phyloP scores from a whole-genome alignment of 768 basidiomycete genomes.

The Agrocybe chaxingu region DNA sequence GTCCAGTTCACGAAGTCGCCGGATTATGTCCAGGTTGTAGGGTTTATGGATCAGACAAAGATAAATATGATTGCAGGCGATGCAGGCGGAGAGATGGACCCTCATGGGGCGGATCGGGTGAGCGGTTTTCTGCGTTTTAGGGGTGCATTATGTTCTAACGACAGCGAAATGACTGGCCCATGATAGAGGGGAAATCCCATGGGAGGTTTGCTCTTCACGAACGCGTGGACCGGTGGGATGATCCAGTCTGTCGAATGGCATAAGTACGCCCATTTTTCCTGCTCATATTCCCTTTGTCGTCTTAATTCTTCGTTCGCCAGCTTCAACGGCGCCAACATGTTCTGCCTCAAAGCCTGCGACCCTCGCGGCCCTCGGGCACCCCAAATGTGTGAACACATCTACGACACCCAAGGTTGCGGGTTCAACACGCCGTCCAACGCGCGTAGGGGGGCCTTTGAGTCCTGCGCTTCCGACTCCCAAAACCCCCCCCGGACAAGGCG shows the following conservation, averaged over 20 bases:
- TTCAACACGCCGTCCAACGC: slow-evolving; percentile 72
- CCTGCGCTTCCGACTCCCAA: slow-evolving; percentile 65
- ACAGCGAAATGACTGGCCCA: too few relatives aligned
- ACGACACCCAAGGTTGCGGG: slow-evolving; percentile 67
- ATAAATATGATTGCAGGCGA: slow-evolving; percentile 56
- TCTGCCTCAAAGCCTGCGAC: slow-evolving; percentile 77
- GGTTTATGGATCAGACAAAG: slow-evolving; percentile 60
- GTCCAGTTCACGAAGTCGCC: slow-evolving; percentile 64
- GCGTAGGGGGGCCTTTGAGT: slow-evolving; percentile 53
- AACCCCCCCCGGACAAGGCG: slow-evolving; percentile 51
- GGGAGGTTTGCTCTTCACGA: slow-evolving; percentile 68
- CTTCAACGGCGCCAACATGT: slow-evolving; percentile 64
- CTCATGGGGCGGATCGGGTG: slow-evolving; percentile 76
- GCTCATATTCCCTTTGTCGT: background rate
- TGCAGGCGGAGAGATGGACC: slow-evolving; percentile 76
- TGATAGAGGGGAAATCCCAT: slow-evolving; percentile 89
- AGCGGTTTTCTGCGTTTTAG: too few relatives aligned
- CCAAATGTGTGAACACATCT: slow-evolving; percentile 67
- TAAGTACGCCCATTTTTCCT: slow-evolving; percentile 40
- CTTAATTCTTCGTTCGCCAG: slow-evolving; percentile 25
- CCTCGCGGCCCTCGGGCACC: slow-evolving; percentile 45
- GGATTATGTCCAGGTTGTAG: slow-evolving; percentile 62
- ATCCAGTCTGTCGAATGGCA: slow-evolving; percentile 69
- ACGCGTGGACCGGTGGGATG: slow-evolving; percentile 42
- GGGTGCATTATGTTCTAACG: too few relatives aligned